A percentile compares a stretch with the other conserved stretches of the same genome.
These are phyloP conservation scores for Acanthamoeba lenticulata DNA, from an alignment of 208 protist genomes.

Conservation along the genomic window DNA sequence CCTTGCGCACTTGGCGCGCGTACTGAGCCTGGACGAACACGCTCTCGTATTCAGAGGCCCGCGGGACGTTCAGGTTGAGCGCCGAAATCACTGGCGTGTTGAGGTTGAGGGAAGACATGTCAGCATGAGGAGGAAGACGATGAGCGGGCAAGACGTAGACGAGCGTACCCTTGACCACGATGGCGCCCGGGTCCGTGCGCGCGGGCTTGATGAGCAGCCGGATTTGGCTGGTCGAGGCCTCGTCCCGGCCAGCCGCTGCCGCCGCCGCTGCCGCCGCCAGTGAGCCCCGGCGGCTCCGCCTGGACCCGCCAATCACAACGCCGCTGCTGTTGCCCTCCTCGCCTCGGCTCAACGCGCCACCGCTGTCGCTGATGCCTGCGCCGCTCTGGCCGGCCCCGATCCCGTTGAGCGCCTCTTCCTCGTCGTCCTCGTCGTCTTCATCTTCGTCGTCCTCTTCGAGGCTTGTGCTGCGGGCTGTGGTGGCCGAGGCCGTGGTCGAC, in stretches of 20 bases:
- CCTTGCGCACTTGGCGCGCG: neutral
- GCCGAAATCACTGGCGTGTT: neutral
- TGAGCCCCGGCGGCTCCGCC: neutral
- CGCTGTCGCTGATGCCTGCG: neutral
- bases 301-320: neutral
- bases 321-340: too few species aligned
- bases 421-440: neutral
- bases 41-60: neutral
- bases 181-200: neutral
- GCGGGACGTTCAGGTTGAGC: neutral
- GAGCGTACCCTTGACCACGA: neutral
- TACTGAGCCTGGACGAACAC: slow-evolving; percentile 18
- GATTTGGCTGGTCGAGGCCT: neutral
- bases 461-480: neutral
- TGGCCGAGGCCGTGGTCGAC: too few species aligned
- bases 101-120: neutral
- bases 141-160: neutral
- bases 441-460: too few species aligned
- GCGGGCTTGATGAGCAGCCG: slow-evolving; percentile 9
- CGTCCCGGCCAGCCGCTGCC: neutral
- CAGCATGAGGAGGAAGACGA: neutral
- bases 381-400: too few species aligned
- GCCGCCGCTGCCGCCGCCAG: neutral
- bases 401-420: neutral
- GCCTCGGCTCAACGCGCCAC: too few species aligned